These are phyloP conservation scores for Lasiodiplodia sp. DNA, from an alignment of 2,329 filamentous ascomycete genomes.

Conservation along the genomic window DNA sequence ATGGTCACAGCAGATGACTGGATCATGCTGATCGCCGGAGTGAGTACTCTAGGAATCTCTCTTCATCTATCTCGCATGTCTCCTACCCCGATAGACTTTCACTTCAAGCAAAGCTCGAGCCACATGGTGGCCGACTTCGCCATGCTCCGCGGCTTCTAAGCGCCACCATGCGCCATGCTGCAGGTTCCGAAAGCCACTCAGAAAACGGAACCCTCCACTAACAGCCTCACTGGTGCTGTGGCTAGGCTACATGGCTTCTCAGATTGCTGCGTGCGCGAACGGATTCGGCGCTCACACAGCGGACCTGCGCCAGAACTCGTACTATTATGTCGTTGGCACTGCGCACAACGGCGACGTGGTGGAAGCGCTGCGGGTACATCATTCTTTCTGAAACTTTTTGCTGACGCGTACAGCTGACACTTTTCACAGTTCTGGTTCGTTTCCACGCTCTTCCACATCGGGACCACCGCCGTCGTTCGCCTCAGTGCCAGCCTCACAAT, in stretches of 20 bases:
- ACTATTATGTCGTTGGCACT: conserved; percentile 13
- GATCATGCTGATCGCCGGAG: conserved; percentile 3
- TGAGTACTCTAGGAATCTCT: conserved; percentile 5
- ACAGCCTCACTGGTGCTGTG: neutral
- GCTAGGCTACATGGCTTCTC: conserved; percentile 13
- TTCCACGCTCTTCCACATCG: conserved; percentile 14
- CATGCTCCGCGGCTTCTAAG: conserved; percentile 1
- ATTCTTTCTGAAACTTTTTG: too few species aligned
- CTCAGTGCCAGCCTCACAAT: conserved; percentile 6
- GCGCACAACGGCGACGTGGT: conserved; percentile 26
- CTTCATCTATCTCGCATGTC: neutral
- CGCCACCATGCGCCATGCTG: neutral
- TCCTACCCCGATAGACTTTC: conserved; percentile 1
- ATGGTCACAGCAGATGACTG: conserved; percentile 11
- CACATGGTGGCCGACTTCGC: neutral
- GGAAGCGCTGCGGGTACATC: conserved; percentile 13
- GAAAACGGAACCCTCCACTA: neutral
- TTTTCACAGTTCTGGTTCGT: conserved; percentile 19
- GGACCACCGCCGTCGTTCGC: neutral
- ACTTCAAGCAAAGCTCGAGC: conserved; percentile 14
- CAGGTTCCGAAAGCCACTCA: neutral
- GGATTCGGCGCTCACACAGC: conserved; percentile 17
- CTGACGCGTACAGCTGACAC: neutral
- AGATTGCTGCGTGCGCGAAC: conserved; percentile 9
- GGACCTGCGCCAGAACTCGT: neutral